Percentiles rank a stretch among this genome's conserved stretches.
These are phyloP conservation scores for Curvularia spicifera DNA, from an alignment of 2,329 filamentous ascomycete species.

Conservation along the genomic window DNA sequence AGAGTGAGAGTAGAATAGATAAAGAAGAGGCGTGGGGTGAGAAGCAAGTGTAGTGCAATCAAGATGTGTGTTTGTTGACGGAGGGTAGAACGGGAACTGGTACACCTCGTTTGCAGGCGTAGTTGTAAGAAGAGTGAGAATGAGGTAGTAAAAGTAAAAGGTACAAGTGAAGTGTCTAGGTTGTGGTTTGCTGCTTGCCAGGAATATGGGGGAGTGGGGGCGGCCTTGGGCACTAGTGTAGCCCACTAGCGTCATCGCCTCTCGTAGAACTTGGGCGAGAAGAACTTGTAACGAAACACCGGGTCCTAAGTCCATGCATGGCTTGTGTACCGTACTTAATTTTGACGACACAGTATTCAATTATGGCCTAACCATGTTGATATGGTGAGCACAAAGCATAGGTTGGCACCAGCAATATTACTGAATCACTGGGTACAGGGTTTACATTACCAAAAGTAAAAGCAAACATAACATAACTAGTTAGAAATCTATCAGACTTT, in stretches of 20 bases:
- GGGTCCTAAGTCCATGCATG: too few relatives aligned
- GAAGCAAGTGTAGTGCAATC: too few relatives aligned
- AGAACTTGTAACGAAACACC: neutral
- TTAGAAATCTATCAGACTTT: constrained; percentile 18
- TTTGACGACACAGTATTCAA: neutral
- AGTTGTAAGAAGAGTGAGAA: too few relatives aligned
- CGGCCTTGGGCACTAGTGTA: neutral
- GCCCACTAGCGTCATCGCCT: neutral
- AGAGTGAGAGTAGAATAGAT: too few relatives aligned
- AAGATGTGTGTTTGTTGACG: too few relatives aligned
- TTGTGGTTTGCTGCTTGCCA: neutral
- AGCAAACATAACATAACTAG: constrained; percentile 2
- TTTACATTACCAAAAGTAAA: neutral
- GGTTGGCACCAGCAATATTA: neutral
- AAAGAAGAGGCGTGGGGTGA: too few relatives aligned
- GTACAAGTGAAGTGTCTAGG: neutral
- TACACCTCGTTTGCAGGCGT: too few relatives aligned
- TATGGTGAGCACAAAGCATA: neutral
- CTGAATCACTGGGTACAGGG: neutral
- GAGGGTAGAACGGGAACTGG: too few relatives aligned
- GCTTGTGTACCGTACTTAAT: neutral
- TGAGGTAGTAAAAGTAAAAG: too few relatives aligned
- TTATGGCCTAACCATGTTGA: too few relatives aligned
- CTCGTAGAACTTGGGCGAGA: neutral
- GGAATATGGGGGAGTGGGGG: neutral